Evolutionary conservation across 371 early-diverging fungal genomes (phyloP).

Genomic region (Mucor velutinosus): DNA sequence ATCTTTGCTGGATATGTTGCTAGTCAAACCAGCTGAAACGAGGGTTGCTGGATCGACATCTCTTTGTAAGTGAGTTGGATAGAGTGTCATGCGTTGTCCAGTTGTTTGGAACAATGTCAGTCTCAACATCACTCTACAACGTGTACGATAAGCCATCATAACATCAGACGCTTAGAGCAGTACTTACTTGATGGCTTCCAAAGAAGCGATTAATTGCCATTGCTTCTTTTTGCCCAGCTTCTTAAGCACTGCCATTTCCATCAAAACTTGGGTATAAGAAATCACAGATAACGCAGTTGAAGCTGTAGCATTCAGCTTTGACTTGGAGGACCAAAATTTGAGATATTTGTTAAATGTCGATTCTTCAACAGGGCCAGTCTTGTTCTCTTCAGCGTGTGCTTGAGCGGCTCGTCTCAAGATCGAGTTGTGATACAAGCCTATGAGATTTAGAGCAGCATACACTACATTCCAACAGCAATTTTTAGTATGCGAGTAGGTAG

Average conservation of each 20-base stretch:
- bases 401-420: slow-evolving; percentile 73
- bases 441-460: slow-evolving; percentile 78
- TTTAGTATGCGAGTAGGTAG: background rate
- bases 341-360: slow-evolving; percentile 84
- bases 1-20: background rate
- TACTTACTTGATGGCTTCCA: slow-evolving; percentile 76
- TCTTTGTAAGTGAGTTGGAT: slow-evolving; percentile 71
- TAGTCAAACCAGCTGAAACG: slow-evolving; percentile 20
- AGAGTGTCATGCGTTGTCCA: slow-evolving; percentile 67
- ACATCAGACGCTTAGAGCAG: background rate
- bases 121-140: slow-evolving; percentile 59
- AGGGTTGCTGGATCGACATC: slow-evolving; percentile 66
- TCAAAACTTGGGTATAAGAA: slow-evolving; percentile 77
- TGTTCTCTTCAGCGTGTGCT: slow-evolving; percentile 37
- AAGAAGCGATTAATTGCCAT: slow-evolving; percentile 66
- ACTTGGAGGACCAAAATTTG: slow-evolving; percentile 54
- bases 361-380: slow-evolving; percentile 47
- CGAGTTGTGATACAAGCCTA: slow-evolving; percentile 88
- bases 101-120: slow-evolving; percentile 62
- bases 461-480: slow-evolving; percentile 45
- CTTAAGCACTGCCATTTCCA: slow-evolving; percentile 85
- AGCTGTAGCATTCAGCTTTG: slow-evolving; percentile 51
- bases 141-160: too few species aligned
- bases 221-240: slow-evolving; percentile 65
- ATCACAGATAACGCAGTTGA: slow-evolving; percentile 72